phyloP scores from a whole-genome alignment of 495 filamentous ascomycete genomes.

The Aspergillus asperescens region DNA sequence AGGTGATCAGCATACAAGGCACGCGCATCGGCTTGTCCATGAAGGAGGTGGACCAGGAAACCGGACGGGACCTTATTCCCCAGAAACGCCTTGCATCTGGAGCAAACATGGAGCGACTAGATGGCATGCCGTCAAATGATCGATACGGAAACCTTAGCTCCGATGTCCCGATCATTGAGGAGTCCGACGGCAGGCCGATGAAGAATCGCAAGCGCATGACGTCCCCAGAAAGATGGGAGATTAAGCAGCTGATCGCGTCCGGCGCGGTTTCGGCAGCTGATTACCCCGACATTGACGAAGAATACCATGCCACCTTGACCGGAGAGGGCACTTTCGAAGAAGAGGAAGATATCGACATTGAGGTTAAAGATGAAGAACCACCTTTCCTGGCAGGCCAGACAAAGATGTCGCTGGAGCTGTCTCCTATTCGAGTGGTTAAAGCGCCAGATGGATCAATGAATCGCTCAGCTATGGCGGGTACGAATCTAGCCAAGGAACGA shows the following conservation, averaged over 20 bases:
- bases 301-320: conserved; percentile 80
- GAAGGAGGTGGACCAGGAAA: conserved; percentile 94
- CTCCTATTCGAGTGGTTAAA: conserved; percentile 93
- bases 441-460: conserved; percentile 95
- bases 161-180: conserved; percentile 63
- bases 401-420: conserved; percentile 88
- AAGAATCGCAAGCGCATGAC: conserved; percentile 83
- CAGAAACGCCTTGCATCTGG: conserved; percentile 80
- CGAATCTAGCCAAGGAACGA: conserved; percentile 82
- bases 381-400: conserved; percentile 96
- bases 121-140: conserved; percentile 45
- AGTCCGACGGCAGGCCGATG: conserved; percentile 48
- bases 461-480: conserved; percentile 89
- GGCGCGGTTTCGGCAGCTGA: conserved; percentile 85
- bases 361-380: conserved; percentile 91
- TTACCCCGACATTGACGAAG: conserved; percentile 91
- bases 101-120: conserved; percentile 80
- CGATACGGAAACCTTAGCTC: conserved; percentile 56
- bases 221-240: conserved; percentile 95
- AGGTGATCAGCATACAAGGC: conserved; percentile 81
- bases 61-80: conserved; percentile 77
- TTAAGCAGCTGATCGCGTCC: conserved; percentile 91
- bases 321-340: conserved; percentile 88
- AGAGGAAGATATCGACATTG: conserved; percentile 96
- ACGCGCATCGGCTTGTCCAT: conserved; percentile 81